Conservation (phyloP, 495 filamentous ascomycete species). For the Cercophora sp. region DNA sequence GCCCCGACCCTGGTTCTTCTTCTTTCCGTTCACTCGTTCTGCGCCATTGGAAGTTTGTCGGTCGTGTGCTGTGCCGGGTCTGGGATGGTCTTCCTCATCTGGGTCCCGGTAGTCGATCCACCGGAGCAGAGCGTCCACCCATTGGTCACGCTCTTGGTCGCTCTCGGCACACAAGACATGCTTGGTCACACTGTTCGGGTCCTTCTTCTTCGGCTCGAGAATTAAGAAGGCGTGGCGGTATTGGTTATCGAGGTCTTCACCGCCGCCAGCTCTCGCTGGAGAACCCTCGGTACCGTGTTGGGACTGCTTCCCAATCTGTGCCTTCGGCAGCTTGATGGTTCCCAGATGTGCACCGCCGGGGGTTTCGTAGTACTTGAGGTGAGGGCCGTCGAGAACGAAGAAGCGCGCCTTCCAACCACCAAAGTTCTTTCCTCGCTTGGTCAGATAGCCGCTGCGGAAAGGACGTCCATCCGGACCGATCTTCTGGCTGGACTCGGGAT, state of each 20-base stretch:
- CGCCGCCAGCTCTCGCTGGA: conserved; percentile 53
- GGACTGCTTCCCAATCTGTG: conserved; percentile 89
- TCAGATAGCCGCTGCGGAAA: conserved; percentile 85
- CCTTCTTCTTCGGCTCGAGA: conserved; percentile 93
- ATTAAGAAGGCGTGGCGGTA: conserved; percentile 96
- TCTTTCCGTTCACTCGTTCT: conserved; percentile 44
- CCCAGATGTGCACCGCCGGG: conserved; percentile 85
- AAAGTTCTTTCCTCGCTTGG: conserved; percentile 96
- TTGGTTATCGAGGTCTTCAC: conserved; percentile 80
- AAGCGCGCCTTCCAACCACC: conserved; percentile 98
- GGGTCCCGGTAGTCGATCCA: conserved; percentile 76
- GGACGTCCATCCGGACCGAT: conserved; percentile 60
- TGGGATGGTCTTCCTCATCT: conserved; percentile 47
- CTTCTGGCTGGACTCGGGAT: conserved; percentile 35
- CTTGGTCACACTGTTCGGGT: conserved; percentile 82
- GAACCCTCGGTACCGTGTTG: conserved; percentile 60
- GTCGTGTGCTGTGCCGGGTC: conserved; percentile 31
- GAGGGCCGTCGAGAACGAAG: conserved; percentile 86
- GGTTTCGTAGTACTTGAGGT: conserved; percentile 86
- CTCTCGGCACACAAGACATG: conserved; percentile 96
- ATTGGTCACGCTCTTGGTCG: conserved; percentile 85
- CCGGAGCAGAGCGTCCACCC: conserved; percentile 84
- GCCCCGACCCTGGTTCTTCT: conserved; percentile 43
- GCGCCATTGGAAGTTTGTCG: conserved; percentile 29
- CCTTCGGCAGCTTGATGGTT: conserved; percentile 84